Evolutionary conservation across 805 yeast genomes (phyloP).

Genomic region (Zygotorulaspora sp.): DNA sequence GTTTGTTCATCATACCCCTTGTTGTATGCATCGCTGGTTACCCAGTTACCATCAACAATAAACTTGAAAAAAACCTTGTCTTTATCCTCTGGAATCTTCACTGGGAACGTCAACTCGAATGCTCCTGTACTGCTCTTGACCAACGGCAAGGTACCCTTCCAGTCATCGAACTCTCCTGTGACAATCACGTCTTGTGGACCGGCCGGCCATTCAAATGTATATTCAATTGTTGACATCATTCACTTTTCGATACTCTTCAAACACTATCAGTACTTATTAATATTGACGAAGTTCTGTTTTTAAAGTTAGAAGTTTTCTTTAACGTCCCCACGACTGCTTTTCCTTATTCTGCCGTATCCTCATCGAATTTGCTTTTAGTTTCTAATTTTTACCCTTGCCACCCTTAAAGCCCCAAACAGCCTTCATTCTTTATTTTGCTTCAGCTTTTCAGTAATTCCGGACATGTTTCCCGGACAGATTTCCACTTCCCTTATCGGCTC

Average conservation of each 20-base stretch:
- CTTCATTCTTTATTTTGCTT: not conserved
- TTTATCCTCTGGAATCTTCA: slow-evolving; percentile 35
- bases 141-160: slow-evolving; percentile 57
- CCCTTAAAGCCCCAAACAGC: not conserved
- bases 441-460: not conserved
- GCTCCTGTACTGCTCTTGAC: slow-evolving; percentile 58
- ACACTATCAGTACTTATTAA: too few species aligned
- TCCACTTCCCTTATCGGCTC: too few species aligned
- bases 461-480: too few species aligned
- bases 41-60: slow-evolving; percentile 70
- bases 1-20: slow-evolving; percentile 42
- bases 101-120: slow-evolving; percentile 57
- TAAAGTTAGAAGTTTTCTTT: too few species aligned
- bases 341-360: not conserved
- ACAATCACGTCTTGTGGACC: slow-evolving; percentile 58
- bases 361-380: not conserved
- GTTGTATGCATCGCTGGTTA: slow-evolving; percentile 37
- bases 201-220: slow-evolving; percentile 40
- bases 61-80: slow-evolving; percentile 47
- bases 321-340: too few species aligned
- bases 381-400: not conserved
- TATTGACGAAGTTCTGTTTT: too few species aligned
- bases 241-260: too few species aligned
- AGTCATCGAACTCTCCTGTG: slow-evolving; percentile 67
- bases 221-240: slow-evolving; percentile 16